These are phyloP conservation scores for Thymus quinquecostatus DNA, from an alignment of 257 asterid genomes.

Conservation along the genomic window DNA sequence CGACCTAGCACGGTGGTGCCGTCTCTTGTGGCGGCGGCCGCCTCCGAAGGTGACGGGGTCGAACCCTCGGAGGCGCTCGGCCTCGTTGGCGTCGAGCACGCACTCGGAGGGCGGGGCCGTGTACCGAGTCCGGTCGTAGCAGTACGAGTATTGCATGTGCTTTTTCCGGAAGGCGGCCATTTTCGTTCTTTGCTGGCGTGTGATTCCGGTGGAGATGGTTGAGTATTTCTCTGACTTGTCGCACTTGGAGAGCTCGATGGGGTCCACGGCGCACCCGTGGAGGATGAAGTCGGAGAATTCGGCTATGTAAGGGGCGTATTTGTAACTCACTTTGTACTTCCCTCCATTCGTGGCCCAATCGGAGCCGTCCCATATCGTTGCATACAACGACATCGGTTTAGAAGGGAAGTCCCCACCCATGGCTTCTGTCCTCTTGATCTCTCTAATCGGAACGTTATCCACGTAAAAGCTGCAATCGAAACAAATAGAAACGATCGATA, in stretches of 20 bases:
- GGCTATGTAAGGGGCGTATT: conserved; percentile 71
- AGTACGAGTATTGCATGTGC: conserved; percentile 75
- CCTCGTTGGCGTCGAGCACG: conserved; percentile 54
- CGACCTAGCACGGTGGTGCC: conserved; percentile 51
- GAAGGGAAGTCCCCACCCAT: conserved; percentile 93
- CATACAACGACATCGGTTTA: conserved; percentile 80
- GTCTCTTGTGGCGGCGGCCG: conserved; percentile 51
- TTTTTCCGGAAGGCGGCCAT: conserved; percentile 64
- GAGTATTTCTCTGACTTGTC: conserved; percentile 31
- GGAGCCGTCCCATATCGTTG: conserved; percentile 95
- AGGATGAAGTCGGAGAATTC: conserved; percentile 71
- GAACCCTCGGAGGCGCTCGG: conserved; percentile 54
- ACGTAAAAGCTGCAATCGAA: conserved; percentile 70
- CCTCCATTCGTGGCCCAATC: conserved; percentile 92
- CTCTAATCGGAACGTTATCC: conserved; percentile 79
- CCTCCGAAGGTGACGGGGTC: conserved; percentile 77
- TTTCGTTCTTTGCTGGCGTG: conserved; percentile 43
- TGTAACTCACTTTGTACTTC: conserved; percentile 66
- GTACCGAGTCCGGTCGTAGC: conserved; percentile 75
- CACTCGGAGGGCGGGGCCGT: conserved; percentile 62
- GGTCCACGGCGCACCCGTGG: conserved; percentile 78
- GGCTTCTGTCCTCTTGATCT: conserved; percentile 59
- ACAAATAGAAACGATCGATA: conserved; percentile 31
- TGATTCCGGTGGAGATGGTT: conserved; percentile 43
- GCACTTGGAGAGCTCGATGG: conserved; percentile 53